Evolutionary conservation across 495 filamentous ascomycete genomes (phyloP), one percentile per base, ranked within the genome.

Genomic region (Lophium mytilinum): DNA sequence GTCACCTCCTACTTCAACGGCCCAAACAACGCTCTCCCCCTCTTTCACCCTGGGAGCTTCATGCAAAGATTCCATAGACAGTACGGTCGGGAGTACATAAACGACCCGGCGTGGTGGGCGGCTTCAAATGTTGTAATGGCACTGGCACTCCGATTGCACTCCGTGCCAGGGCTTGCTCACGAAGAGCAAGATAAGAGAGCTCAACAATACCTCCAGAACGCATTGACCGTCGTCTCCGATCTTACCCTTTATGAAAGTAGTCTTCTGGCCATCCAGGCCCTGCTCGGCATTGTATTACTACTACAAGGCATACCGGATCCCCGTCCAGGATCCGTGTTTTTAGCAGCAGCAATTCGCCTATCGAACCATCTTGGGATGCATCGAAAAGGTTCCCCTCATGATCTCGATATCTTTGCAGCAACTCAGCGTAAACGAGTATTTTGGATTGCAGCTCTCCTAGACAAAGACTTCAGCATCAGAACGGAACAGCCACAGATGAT

Each of bases 401-500:
- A 54, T 47, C 33, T 61, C 53, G 35, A 30, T 21, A 18, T 53
- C 40, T 3, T 56, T 49, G 24, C 56, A 21, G 51, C 40, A 33
- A 52, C 49, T 35, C 46, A 61, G 48, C 58, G 54, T 4, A 35
- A 36, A 17, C 46, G 49, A 24, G 58, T 61, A 4, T 61, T 56
- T 17, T 61, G 58, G 58, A 17, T 61, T 34, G 58, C 58, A 17
- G 56, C 56, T 37, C 48, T 52, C 36, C 58, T 61, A 42, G 58
- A 61, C 48, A 61, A 61, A 61, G 58, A 61, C 53, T 48, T 61
- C 14, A 61, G 58, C 53, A 52, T 61, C 47, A 53, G 50, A 34
- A 50, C 43, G 24, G 43, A 49, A 42, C 58, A 61, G 39, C 58
- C 58, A 17, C 52, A 53, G 30, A 42, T 53, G 5, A 45, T 52